Evolutionary conservation across 2,329 filamentous ascomycete genomes (phyloP).

Genomic region (Aspergillus hortae): DNA sequence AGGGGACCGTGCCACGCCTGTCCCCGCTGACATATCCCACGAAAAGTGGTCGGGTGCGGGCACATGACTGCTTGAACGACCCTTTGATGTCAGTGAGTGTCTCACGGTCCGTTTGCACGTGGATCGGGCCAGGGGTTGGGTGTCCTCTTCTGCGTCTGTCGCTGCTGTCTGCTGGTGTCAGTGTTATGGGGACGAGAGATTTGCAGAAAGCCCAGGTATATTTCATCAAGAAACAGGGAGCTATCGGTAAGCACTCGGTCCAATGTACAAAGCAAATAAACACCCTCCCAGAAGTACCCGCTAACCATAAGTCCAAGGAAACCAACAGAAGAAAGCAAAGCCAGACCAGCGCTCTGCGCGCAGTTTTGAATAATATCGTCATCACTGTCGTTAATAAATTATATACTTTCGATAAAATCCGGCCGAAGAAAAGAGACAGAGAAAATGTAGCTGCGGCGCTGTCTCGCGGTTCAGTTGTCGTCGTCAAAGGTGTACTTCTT

Average conservation of each 20-base stretch:
- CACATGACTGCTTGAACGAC: conserved; percentile 8
- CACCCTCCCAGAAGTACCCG: conserved; percentile 5
- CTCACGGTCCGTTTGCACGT: background rate
- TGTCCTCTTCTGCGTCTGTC: background rate
- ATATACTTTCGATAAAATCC: conserved; percentile 11
- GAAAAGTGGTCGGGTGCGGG: background rate
- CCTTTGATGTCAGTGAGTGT: conserved; percentile 5
- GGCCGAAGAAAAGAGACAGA: conserved; percentile 15
- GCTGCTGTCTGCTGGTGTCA: background rate
- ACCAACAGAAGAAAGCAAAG: conserved; percentile 9
- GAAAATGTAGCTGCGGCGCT: background rate
- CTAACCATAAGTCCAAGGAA: conserved; percentile 7
- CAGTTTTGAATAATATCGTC: conserved; percentile 5
- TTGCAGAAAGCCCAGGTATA: conserved; percentile 4
- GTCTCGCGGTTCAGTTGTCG: conserved; percentile 20
- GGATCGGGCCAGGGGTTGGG: background rate
- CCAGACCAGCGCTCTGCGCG: conserved; percentile 10
- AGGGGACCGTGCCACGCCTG: conserved; percentile 8
- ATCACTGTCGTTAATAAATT: conserved; percentile 6
- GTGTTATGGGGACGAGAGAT: background rate
- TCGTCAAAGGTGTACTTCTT: conserved; percentile 41
- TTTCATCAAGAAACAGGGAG: conserved; percentile 5
- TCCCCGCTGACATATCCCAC: background rate
- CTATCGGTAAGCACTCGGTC: conserved; percentile 4
- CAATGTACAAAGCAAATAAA: conserved; percentile 6